These are phyloP conservation scores for Auriscalpium orientale DNA, from an alignment of 768 basidiomycete genomes.

Conservation along the genomic window DNA sequence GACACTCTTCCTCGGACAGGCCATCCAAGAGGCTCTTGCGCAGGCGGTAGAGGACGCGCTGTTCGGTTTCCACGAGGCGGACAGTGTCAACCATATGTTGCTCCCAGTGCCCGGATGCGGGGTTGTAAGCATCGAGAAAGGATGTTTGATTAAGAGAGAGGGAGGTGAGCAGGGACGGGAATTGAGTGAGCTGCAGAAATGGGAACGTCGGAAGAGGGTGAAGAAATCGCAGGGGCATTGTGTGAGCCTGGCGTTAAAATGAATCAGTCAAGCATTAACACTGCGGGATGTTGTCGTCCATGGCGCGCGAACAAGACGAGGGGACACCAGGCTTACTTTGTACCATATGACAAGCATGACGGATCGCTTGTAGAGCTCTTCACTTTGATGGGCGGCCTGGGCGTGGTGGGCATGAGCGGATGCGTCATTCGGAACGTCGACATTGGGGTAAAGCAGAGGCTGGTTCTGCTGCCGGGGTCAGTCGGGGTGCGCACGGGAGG, in stretches of 20 bases:
- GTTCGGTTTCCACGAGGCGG: slow-evolving; percentile 49
- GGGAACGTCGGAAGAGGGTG: slow-evolving; percentile 49
- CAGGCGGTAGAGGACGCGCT: slow-evolving; percentile 54
- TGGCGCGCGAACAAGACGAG: neutral
- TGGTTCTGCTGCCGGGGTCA: neutral
- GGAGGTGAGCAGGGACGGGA: slow-evolving; percentile 44
- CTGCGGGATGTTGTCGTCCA: neutral
- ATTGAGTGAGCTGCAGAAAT: slow-evolving; percentile 49
- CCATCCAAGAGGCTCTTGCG: slow-evolving; percentile 53
- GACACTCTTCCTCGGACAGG: slow-evolving; percentile 49
- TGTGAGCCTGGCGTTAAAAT: slow-evolving; percentile 9
- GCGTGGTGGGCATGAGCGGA: slow-evolving; percentile 2
- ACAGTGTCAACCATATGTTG: slow-evolving; percentile 56
- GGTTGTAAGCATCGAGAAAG: slow-evolving; percentile 56
- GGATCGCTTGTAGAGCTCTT: slow-evolving; percentile 39
- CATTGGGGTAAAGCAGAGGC: slow-evolving; percentile 6
- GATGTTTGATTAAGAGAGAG: slow-evolving; percentile 44
- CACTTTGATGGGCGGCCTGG: slow-evolving; percentile 10
- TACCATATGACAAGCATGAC: slow-evolving; percentile 67
- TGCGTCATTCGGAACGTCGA: slow-evolving; percentile 1
- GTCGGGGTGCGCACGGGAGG: too few species aligned
- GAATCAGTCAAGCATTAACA: neutral
- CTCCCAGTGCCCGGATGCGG: slow-evolving; percentile 52
- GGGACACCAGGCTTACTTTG: slow-evolving; percentile 33
- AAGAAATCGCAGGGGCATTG: slow-evolving; percentile 15